Base-by-base conservation (phyloP, 23 red algal genomes). In the Gracilaria caudata region DNA sequence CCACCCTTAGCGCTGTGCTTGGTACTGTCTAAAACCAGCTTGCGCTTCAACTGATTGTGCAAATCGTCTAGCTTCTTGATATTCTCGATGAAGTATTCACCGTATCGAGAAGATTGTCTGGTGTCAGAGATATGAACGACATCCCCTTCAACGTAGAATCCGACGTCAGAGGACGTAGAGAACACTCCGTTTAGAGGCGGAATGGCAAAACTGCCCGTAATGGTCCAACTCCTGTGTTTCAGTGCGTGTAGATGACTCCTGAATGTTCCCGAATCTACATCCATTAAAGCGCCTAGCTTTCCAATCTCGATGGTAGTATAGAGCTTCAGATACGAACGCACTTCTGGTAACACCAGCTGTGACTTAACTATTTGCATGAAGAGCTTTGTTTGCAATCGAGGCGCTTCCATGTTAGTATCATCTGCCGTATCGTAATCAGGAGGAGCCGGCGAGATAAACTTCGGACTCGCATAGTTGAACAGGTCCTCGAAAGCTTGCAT, bases 211-310 rank as follows among this genome's bases (percentile, higher is more conserved):
- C 65, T 71, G 21, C 95, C 72, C 14, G 38, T 59, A 32, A 93
- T 43, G 21, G 85, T 78, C 72, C 84, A 98, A 79, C 83, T 92
- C 79, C 92, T 95, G 78, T 95, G 89, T 68, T 99, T 99, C 36
- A 99, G 63, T 17, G 81, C 83, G 80, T 95, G 79, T 29, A 99
- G 70, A 54, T 90, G 73, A 21, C 86, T 92, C 36, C 88, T 68
- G 49, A 94, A 77, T 17, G 80, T 84, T 33, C 73, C 73, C n/a
- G 68, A 58, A 13, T 93, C 90, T n/a, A 94, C 81, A 78, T 94
- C 90, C 93, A 99, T 92, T 12, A 95, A 94, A 26, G 87, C 74
- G n/a, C 88, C 92, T 30, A 99, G 92, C 73, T 99, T 99, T 55
- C 77, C 72, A 58, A 99, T 78, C 51, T 95, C 89, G 73, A 99